Evolutionary conservation across 106 monocot genomes (phyloP).

Genomic region (Xerophyta viscosa): DNA sequence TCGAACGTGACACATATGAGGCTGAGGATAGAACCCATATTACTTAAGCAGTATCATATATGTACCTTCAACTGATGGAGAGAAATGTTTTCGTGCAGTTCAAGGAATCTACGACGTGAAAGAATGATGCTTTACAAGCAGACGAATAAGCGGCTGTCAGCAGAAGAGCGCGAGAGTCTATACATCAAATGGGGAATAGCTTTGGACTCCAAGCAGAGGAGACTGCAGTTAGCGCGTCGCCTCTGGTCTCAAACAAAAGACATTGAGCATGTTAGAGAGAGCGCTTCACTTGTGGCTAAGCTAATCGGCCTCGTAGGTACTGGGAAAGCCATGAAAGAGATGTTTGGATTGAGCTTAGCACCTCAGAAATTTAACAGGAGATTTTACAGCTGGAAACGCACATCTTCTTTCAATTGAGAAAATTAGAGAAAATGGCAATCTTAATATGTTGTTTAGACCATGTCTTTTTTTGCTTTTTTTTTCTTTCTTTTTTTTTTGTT

Average conservation of each 20-base stretch:
- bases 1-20: no score
- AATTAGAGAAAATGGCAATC: no score
- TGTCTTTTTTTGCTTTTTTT: no score
- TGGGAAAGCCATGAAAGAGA: constrained; percentile 66
- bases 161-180: constrained; percentile 58
- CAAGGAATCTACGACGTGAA: constrained; percentile 53
- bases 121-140: constrained; percentile 69
- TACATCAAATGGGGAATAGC: constrained; percentile 92
- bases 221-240: constrained; percentile 47
- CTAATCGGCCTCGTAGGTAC: constrained; percentile 61
- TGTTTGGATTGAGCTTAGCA: constrained; percentile 82
- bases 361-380: constrained; percentile 42
- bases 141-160: constrained; percentile 49
- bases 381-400: constrained; percentile 52
- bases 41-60: no score
- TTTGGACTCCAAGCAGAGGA: constrained; percentile 69
- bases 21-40: no score
- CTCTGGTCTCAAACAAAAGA: constrained; percentile 65
- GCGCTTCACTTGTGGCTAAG: constrained; percentile 73
- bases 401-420: constrained; percentile 29
- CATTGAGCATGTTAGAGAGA: constrained; percentile 71
- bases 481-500: no score
- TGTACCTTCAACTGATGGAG: not conserved
- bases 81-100: constrained; percentile 16
- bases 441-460: no score